Base-by-base conservation (phyloP, 2,329 filamentous ascomycete genomes). In the Coniella vitis region DNA sequence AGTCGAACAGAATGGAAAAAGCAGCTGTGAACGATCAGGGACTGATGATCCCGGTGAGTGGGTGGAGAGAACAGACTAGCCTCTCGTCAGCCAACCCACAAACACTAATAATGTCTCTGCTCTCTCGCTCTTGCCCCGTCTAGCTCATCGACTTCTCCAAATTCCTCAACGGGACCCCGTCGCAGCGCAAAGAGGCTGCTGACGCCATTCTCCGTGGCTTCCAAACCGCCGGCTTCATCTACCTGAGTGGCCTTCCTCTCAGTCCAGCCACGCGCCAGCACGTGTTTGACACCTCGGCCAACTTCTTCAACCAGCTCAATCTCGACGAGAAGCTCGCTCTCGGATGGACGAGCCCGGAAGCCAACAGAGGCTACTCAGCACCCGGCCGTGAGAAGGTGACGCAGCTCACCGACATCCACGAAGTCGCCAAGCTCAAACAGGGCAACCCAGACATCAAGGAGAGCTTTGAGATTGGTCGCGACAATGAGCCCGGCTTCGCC, bases 161-260 rank as follows among this genome's bases (percentile, higher is more conserved):
- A 38, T 93, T 90, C 65, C 78, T 87, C 20, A 66, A 74, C 49
- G 85, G 85, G 31, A 73, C 75, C 17, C 69, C 77, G 0, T 59
- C 72, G 9, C 71, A 85, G 56, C 85, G 84, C 57, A 69, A 75
- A 44, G 68, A 75, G 38, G 81, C 86, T 1, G 90, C 89, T 19
- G 67, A 80, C 46, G 79, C 84, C 36, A 83, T 95, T 57, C 81
- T 91, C 12, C 63, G 81, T 46, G 90, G 87, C 37, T 95, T 96
- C 70, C 86, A 90, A 59, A 84, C 78, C 1, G 86, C 90, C 2
- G 90, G 90, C 49, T 95, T 96, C 72, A 79, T 96, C 61, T 95
- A 95, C 67, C 79, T 95, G 35, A 83, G 83, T 58, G 87, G 91
- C 65, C 83, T 91, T 56, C 79, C 85, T 36, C 84, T 95, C 52